These are phyloP conservation scores for Clarireedia homoeocarpa DNA, from an alignment of 2,329 filamentous ascomycete species.

Conservation along the genomic window DNA sequence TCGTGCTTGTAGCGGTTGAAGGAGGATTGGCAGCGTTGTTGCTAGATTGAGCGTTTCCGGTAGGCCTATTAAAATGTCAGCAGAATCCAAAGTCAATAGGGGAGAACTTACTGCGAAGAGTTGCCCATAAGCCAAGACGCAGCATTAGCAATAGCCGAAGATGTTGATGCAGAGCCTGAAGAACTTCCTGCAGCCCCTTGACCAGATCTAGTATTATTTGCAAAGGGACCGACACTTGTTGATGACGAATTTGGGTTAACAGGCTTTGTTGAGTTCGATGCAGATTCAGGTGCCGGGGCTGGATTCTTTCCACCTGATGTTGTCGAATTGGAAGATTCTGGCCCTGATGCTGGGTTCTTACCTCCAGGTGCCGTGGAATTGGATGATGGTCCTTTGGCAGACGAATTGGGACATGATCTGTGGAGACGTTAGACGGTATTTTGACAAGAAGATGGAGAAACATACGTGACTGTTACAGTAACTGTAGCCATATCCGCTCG, in stretches of 20 bases:
- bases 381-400: neutral
- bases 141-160: slow-evolving; percentile 2
- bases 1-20: neutral
- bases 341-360: neutral
- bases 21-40: neutral
- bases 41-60: slow-evolving; percentile 1
- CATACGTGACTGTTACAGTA: slow-evolving; percentile 4
- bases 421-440: neutral
- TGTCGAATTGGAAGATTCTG: neutral
- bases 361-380: neutral
- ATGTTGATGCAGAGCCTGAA: neutral
- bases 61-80: neutral
- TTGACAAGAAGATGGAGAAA: neutral
- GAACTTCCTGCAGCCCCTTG: neutral
- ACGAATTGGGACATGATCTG: neutral
- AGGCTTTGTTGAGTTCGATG: neutral
- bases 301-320: neutral
- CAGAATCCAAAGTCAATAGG: neutral
- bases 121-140: slow-evolving; percentile 2
- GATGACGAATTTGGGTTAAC: neutral
- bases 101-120: neutral
- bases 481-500: neutral
- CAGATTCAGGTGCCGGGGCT: neutral
- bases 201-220: neutral
- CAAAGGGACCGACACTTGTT: neutral